Conservation (phyloP, 164 flowering plant genomes). For the Houttuynia cordata region DNA sequence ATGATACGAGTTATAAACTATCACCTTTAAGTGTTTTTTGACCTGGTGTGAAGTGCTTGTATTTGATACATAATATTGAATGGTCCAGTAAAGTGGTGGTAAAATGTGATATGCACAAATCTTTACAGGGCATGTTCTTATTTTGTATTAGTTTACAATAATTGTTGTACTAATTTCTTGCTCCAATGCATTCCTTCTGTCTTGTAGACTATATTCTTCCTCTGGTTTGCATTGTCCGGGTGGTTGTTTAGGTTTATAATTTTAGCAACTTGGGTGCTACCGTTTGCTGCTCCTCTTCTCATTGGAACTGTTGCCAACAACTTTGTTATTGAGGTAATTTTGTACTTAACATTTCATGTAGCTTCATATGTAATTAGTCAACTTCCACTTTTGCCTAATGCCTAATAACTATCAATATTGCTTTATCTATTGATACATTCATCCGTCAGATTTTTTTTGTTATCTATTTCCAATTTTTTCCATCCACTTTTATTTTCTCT, state of each 20-base stretch:
- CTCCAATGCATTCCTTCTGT: background rate
- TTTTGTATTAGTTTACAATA: too few relatives aligned
- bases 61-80: too few relatives aligned
- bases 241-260: constrained; percentile 77
- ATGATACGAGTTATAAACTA: too few relatives aligned
- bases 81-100: too few relatives aligned
- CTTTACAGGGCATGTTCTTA: background rate
- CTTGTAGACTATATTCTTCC: constrained; percentile 70
- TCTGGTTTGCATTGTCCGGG: constrained; percentile 93
- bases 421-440: background rate
- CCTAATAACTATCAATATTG: background rate
- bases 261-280: constrained; percentile 70
- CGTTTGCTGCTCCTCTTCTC: constrained; percentile 86
- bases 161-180: background rate
- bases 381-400: background rate
- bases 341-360: background rate
- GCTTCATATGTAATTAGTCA: background rate
- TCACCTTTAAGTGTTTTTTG: too few relatives aligned
- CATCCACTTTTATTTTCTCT: too few relatives aligned
- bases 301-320: constrained; percentile 72
- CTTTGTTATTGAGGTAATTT: constrained; percentile 65
- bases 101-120: too few relatives aligned
- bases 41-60: too few relatives aligned
- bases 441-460: background rate
- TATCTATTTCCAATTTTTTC: too few relatives aligned